Evolutionary conservation across 495 filamentous ascomycete genomes (phyloP), one percentile per base, ranked within the genome.

Genomic region (Podospora comata): DNA sequence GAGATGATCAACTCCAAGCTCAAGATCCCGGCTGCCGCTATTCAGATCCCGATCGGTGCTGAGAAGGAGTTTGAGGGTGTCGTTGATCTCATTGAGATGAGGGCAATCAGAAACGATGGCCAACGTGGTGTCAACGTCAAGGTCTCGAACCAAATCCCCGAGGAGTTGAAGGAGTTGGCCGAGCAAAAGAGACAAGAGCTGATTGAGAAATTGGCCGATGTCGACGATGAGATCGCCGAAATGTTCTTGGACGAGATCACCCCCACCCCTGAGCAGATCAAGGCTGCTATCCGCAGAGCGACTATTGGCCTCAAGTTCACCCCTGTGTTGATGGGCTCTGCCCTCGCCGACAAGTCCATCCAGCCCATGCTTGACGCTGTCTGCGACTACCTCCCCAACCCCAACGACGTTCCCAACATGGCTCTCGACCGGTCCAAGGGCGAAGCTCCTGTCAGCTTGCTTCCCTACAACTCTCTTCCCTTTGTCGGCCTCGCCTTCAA

Each of bases 401-500:
- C 96, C 0, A 77, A 87, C 20, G 92, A 99, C 79, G 92, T 97
- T 26, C 86, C 92, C 74, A 98, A 98, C 79, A 74, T 92, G 67
- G 96, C 94, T 0, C 87, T 99, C 68, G 94, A 99, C 77, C 86
- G 86, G 74, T 84, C 88, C 75, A 89, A 91, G 74, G 79, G 84
- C 53, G 96, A 99, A 76, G 85, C 87, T 13, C 85, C 88, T 9
- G 93, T 96, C 53, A 90, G 92, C 77, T 87, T 99, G 32, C 85
- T 97, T 16, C 91, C 96, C 4, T 98, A 97, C 80, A 93, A 93
- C 79, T 90, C 91, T 5, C 83, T 94, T 6, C 96, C 96, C 1
- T 96, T 99, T 68, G 94, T 98, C 54, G 96, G 96, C 55, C 82
- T 99, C 65, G 96, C 96, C 23, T 99, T 99, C 85, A 99, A 99